A percentile compares a stretch with the other conserved stretches of the same genome.
Conservation (phyloP, 2,329 filamentous ascomycete species). For the Cryphonectria parasitica region DNA sequence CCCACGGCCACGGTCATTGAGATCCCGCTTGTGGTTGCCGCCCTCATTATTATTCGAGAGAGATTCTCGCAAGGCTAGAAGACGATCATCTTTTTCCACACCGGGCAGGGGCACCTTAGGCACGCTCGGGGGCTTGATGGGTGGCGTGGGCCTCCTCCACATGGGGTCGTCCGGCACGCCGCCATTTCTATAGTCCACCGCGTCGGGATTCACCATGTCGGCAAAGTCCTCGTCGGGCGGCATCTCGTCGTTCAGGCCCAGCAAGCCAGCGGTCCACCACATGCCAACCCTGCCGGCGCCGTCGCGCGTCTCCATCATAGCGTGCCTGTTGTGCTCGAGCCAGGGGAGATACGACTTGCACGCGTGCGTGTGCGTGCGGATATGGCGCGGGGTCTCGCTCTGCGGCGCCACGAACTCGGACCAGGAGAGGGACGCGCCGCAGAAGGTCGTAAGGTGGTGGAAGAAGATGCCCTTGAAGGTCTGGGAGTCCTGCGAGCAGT, state of each 20-base stretch:
- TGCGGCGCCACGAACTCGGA: slow-evolving; percentile 30
- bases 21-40: slow-evolving; percentile 9
- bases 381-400: slow-evolving; percentile 19
- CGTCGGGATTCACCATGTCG: slow-evolving; percentile 20
- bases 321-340: slow-evolving; percentile 28
- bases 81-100: neutral
- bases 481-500: slow-evolving; percentile 81
- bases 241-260: slow-evolving; percentile 21
- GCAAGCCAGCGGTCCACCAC: slow-evolving; percentile 31
- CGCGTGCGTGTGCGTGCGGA: slow-evolving; percentile 26
- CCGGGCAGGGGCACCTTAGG: slow-evolving; percentile 15
- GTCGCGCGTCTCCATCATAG: slow-evolving; percentile 27
- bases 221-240: slow-evolving; percentile 22
- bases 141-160: slow-evolving; percentile 22
- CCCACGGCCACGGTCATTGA: slow-evolving; percentile 29
- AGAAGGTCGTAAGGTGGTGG: slow-evolving; percentile 83
- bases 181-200: slow-evolving; percentile 29
- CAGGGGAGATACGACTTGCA: slow-evolving; percentile 24
- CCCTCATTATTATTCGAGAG: too few relatives aligned
- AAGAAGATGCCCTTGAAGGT: slow-evolving; percentile 97
- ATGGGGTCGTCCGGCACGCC: slow-evolving; percentile 28
- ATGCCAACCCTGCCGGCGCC: slow-evolving; percentile 27
- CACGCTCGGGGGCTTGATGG: slow-evolving; percentile 18
- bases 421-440: slow-evolving; percentile 60
- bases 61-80: neutral